These are phyloP conservation scores for Tylopilus vinaceipallidus DNA, from an alignment of 768 basidiomycete species.

Conservation along the genomic window DNA sequence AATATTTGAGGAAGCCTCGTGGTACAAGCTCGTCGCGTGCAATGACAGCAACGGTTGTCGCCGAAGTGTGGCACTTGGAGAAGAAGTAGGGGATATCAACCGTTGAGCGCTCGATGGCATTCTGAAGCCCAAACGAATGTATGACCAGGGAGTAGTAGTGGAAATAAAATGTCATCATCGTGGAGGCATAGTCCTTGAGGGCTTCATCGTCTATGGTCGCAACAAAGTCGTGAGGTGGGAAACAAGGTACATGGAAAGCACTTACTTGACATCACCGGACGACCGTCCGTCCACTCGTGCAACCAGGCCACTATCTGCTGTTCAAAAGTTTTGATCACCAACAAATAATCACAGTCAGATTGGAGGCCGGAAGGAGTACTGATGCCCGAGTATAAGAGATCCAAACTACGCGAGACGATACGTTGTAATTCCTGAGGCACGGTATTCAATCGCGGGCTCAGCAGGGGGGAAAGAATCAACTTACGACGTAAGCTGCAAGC, in stretches of 20 bases:
- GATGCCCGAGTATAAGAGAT: slow-evolving; percentile 85
- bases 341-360: slow-evolving; percentile 78
- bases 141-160: slow-evolving; percentile 85
- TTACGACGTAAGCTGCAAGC: slow-evolving; percentile 74
- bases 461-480: slow-evolving; percentile 20
- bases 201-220: slow-evolving; percentile 24
- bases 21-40: slow-evolving; percentile 81
- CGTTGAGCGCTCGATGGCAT: slow-evolving; percentile 78
- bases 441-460: not conserved
- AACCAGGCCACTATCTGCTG: slow-evolving; percentile 65
- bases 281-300: slow-evolving; percentile 46
- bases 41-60: slow-evolving; percentile 65
- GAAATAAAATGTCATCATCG: slow-evolving; percentile 66
- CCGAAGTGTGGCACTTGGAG: slow-evolving; percentile 69
- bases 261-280: slow-evolving; percentile 18
- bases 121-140: slow-evolving; percentile 95
- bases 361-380: slow-evolving; percentile 80
- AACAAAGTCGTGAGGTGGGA: slow-evolving; percentile 1
- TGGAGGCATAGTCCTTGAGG: slow-evolving; percentile 24
- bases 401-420: slow-evolving; percentile 83
- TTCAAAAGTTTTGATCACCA: slow-evolving; percentile 83
- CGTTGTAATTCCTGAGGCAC: slow-evolving; percentile 74
- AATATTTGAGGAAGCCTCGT: slow-evolving; percentile 73
- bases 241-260: not conserved
- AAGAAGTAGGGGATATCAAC: slow-evolving; percentile 85